These are phyloP conservation scores for Ceratocystis smalleyi DNA, from an alignment of 2,329 filamentous ascomycete species.

Conservation along the genomic window DNA sequence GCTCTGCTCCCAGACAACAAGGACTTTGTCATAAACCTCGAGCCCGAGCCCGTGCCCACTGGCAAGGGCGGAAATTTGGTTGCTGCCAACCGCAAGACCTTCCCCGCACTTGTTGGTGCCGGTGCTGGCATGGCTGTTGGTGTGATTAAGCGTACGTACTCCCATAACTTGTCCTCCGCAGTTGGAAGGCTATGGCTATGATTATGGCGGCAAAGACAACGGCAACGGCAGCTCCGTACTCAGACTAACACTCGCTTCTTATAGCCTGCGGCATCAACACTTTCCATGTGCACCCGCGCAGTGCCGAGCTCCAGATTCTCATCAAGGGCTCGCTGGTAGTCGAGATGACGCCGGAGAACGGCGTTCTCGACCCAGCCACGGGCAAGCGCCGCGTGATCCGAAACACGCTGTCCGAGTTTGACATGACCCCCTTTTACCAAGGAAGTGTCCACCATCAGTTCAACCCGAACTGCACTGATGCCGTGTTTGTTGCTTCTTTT, in stretches of 20 bases:
- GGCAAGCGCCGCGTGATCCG: slow-evolving; percentile 30
- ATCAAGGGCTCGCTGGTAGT: slow-evolving; percentile 33
- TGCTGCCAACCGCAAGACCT: slow-evolving; percentile 39
- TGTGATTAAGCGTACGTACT: slow-evolving; percentile 28
- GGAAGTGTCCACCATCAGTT: slow-evolving; percentile 40
- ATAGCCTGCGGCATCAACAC: slow-evolving; percentile 40
- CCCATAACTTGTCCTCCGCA: slow-evolving; percentile 11
- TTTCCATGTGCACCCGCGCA: slow-evolving; percentile 39
- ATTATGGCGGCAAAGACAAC: no score
- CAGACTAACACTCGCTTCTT: neutral
- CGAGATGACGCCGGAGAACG: slow-evolving; percentile 39
- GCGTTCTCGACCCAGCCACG: slow-evolving; percentile 25
- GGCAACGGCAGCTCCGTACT: slow-evolving; percentile 5
- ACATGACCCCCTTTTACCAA: slow-evolving; percentile 40
- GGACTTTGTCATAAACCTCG: slow-evolving; percentile 33
- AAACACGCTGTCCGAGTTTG: slow-evolving; percentile 28
- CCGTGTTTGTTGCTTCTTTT: slow-evolving; percentile 36
- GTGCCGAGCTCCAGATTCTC: slow-evolving; percentile 38
- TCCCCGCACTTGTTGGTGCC: slow-evolving; percentile 40
- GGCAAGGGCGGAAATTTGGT: slow-evolving; percentile 30
- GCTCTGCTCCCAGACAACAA: slow-evolving; percentile 26
- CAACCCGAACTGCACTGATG: slow-evolving; percentile 38
- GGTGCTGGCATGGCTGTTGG: slow-evolving; percentile 36
- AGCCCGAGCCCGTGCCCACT: slow-evolving; percentile 30
- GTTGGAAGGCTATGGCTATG: neutral